These are phyloP conservation scores for Coprinopsis cinerea DNA, from an alignment of 768 basidiomycete genomes.

Conservation along the genomic window DNA sequence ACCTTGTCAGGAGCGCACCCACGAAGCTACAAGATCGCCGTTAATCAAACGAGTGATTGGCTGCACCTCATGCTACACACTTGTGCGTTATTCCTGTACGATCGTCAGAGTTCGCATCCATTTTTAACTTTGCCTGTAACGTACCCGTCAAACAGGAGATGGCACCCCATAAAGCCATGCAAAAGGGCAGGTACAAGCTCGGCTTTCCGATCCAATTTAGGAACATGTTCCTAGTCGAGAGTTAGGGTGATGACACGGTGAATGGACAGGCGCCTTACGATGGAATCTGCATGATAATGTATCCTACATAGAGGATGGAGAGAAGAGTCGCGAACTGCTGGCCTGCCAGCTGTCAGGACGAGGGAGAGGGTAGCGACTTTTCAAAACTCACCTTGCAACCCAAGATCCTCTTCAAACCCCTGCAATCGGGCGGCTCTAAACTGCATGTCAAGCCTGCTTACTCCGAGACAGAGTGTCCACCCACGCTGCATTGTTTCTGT, in stretches of 20 bases:
- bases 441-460: background rate
- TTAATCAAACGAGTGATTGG: background rate
- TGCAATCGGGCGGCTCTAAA: constrained; percentile 63
- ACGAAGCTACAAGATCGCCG: constrained; percentile 40
- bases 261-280: constrained; percentile 39
- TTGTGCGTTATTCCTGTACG: constrained; percentile 33
- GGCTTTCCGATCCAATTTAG: constrained; percentile 64
- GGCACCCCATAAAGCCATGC: constrained; percentile 71
- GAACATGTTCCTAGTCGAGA: constrained; percentile 59
- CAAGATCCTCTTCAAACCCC: constrained; percentile 66
- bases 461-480: constrained; percentile 11
- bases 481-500: constrained; percentile 71
- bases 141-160: constrained; percentile 50
- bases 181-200: constrained; percentile 59
- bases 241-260: background rate
- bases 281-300: constrained; percentile 76
- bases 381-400: constrained; percentile 37
- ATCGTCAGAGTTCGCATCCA: background rate
- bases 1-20: constrained; percentile 65
- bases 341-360: too few relatives aligned
- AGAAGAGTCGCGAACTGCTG: constrained; percentile 64
- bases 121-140: constrained; percentile 6
- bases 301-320: constrained; percentile 66
- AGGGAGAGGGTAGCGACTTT: too few relatives aligned
- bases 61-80: constrained; percentile 18